Evolutionary conservation across 441 rosid genomes (phyloP).

Genomic region (Populus hybrid): DNA sequence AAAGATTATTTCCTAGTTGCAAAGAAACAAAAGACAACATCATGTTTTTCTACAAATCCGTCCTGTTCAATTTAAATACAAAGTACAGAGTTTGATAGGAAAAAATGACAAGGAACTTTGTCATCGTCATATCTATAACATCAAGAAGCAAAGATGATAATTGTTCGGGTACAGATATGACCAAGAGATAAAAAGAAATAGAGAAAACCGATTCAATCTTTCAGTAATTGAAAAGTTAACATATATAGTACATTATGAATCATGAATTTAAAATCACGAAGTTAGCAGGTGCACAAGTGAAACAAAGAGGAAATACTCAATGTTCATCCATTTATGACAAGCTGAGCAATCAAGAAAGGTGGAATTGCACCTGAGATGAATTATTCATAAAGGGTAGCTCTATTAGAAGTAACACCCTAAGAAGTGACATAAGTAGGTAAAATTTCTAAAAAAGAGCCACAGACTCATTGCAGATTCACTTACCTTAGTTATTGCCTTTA

Average conservation of each 20-base stretch:
- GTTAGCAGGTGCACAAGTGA: not conserved
- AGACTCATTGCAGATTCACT: conserved; percentile 18
- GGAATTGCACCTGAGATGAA: not conserved
- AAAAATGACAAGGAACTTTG: not conserved
- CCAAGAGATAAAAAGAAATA: not conserved
- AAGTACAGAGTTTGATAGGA: not conserved
- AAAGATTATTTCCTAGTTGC: conserved; percentile 1
- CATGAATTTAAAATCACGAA: not conserved
- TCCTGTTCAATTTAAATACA: not conserved
- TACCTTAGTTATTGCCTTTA: conserved; percentile 75
- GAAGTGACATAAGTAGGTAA: not conserved
- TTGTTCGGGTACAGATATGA: not conserved
- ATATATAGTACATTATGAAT: not conserved
- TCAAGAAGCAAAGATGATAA: not conserved
- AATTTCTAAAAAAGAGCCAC: not conserved
- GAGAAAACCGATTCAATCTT: not conserved
- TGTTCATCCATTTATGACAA: not conserved
- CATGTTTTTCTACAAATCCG: not conserved
- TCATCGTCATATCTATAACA: not conserved
- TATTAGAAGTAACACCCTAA: not conserved
- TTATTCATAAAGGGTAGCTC: not conserved
- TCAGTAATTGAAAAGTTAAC: not conserved
- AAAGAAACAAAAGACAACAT: not conserved
- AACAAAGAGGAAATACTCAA: not conserved
- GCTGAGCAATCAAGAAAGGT: not conserved